These are phyloP conservation scores for Puccinia sorghi DNA, from an alignment of 1,284 basidiomycete genomes.

Conservation along the genomic window DNA sequence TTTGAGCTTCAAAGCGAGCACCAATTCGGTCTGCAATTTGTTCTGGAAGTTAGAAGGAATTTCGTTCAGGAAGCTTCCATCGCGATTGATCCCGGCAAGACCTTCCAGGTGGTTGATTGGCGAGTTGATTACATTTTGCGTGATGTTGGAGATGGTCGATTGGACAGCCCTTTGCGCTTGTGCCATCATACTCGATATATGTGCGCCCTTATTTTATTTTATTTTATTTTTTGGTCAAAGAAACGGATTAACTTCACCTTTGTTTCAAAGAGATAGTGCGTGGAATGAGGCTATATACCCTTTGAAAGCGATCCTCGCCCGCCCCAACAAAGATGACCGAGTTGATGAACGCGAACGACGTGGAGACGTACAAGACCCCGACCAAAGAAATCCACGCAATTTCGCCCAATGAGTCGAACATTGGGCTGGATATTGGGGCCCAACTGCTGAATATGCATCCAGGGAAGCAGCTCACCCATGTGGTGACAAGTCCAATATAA, in stretches of 20 bases:
- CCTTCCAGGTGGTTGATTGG: conserved; percentile 26
- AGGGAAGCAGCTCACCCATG: conserved; percentile 48
- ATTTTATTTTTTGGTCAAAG: too few species aligned
- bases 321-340: conserved; percentile 43
- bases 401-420: conserved; percentile 47
- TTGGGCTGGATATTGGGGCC: conserved; percentile 23
- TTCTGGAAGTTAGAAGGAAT: conserved; percentile 45
- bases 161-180: conserved; percentile 43
- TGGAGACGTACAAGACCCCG: conserved; percentile 38
- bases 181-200: conserved; percentile 35
- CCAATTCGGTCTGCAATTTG: conserved; percentile 45
- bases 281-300: too few species aligned
- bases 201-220: conserved; percentile 11
- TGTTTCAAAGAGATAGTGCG: too few species aligned
- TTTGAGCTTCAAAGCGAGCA: conserved; percentile 49
- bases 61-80: conserved; percentile 45
- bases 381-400: conserved; percentile 46
- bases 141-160: conserved; percentile 46
- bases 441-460: conserved; percentile 41
- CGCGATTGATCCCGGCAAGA: conserved; percentile 35
- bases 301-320: conserved; percentile 43
- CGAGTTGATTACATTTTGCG: conserved; percentile 37
- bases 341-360: conserved; percentile 42
- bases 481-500: conserved; percentile 32
- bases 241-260: too few species aligned